phyloP scores from a whole-genome alignment of 1,139 yeast species.

The Pichia sp. region DNA sequence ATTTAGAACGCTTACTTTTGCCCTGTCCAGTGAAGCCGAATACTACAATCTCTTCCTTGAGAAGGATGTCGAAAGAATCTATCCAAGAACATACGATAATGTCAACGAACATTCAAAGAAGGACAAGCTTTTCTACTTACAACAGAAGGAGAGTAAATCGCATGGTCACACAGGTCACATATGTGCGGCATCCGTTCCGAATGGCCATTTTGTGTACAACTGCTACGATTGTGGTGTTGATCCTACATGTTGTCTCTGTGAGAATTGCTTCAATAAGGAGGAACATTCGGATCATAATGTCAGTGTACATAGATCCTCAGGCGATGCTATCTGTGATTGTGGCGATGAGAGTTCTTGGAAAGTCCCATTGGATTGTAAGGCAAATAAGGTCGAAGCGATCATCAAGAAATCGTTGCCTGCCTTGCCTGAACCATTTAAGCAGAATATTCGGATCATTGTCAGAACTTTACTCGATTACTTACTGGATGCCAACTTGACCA shows the following conservation, averaged over 20 bases:
- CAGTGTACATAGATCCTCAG: slow-evolving; percentile 41
- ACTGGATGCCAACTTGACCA: slow-evolving; percentile 32
- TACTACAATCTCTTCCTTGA: slow-evolving; percentile 18
- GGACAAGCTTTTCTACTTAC: slow-evolving; percentile 18
- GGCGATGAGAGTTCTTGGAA: slow-evolving; percentile 86
- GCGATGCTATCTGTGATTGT: slow-evolving; percentile 76
- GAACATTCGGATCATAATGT: slow-evolving; percentile 66
- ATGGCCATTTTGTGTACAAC: slow-evolving; percentile 59
- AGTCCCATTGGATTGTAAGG: slow-evolving; percentile 44
- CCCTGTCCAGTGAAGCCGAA: slow-evolving; percentile 17
- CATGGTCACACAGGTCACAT: slow-evolving; percentile 41
- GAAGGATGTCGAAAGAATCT: slow-evolving; percentile 5
- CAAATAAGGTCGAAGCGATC: slow-evolving; percentile 15
- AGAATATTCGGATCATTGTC: slow-evolving; percentile 29
- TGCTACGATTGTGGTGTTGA: slow-evolving; percentile 68
- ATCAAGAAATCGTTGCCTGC: slow-evolving; percentile 2
- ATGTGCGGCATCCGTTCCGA: slow-evolving; percentile 55
- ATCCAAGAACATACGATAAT: slow-evolving; percentile 21
- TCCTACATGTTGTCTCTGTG: slow-evolving; percentile 68
- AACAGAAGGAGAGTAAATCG: slow-evolving; percentile 14
- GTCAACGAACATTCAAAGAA: slow-evolving; percentile 8
- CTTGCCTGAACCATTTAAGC: slow-evolving; percentile 17
- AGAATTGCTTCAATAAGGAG: slow-evolving; percentile 56
- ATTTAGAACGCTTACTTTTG: slow-evolving; percentile 18
- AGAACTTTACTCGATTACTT: slow-evolving; percentile 39